phyloP scores from a whole-genome alignment of 345 rosid species.

The Heritiera fomes region DNA sequence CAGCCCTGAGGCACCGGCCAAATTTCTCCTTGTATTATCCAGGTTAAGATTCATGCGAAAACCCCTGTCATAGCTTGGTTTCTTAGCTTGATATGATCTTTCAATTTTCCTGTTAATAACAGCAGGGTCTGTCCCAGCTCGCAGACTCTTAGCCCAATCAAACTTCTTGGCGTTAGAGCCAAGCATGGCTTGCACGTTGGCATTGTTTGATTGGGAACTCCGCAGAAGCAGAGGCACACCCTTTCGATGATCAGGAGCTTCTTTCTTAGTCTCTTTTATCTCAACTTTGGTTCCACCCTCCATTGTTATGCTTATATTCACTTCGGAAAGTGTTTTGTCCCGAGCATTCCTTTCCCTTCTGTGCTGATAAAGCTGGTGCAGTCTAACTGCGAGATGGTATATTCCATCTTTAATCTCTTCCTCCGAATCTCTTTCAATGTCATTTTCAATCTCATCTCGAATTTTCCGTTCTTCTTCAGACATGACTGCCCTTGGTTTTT shows the following conservation, averaged over 20 bases:
- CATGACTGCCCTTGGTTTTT: conserved; percentile 17
- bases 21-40: conserved; percentile 21
- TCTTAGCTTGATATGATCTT: conserved; percentile 24
- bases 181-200: not conserved
- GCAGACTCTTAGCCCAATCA: conserved; percentile 54
- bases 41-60: not conserved
- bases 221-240: conserved; percentile 11
- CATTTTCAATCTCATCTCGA: conserved; percentile 66
- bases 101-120: conserved; percentile 22
- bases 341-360: conserved; percentile 43
- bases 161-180: conserved; percentile 19
- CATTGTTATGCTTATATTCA: conserved; percentile 66
- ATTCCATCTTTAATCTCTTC: conserved; percentile 78
- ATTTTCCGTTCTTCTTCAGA: conserved; percentile 48
- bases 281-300: conserved; percentile 70
- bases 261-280: conserved; percentile 59
- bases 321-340: conserved; percentile 43
- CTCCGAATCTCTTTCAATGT: conserved; percentile 72
- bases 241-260: conserved; percentile 22
- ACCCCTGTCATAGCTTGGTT: not conserved
- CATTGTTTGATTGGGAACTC: conserved; percentile 12
- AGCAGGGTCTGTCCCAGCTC: conserved; percentile 32
- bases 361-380: conserved; percentile 63
- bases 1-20: conserved; percentile 14
- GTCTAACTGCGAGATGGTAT: conserved; percentile 51